phyloP scores from a whole-genome alignment of 2,329 filamentous ascomycete species.

The Fusarium heterosporum region DNA sequence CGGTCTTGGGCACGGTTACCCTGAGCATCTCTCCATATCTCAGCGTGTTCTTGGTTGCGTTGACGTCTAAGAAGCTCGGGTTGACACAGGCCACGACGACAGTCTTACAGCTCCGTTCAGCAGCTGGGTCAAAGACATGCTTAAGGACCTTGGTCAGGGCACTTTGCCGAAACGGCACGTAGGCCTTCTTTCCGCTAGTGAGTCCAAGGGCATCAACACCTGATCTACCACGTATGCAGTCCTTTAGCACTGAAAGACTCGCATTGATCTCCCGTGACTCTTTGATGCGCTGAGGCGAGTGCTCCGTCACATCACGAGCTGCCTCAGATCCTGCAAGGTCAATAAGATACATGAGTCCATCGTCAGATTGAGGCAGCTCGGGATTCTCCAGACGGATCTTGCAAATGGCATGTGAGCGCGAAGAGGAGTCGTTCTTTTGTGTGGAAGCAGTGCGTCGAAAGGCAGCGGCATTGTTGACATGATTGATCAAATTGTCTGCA shows the following conservation, averaged over 20 bases:
- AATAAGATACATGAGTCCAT: slow-evolving; percentile 60
- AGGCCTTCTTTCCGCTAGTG: slow-evolving; percentile 48
- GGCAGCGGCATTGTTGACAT: slow-evolving; percentile 53
- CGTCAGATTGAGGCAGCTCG: slow-evolving; percentile 45
- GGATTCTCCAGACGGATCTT: slow-evolving; percentile 58
- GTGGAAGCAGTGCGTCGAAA: slow-evolving; percentile 59
- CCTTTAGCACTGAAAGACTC: slow-evolving; percentile 63
- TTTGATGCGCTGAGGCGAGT: slow-evolving; percentile 58
- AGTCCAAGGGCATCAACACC: slow-evolving; percentile 48
- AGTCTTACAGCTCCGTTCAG: slow-evolving; percentile 55
- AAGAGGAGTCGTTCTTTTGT: slow-evolving; percentile 60
- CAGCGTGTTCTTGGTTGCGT: slow-evolving; percentile 61
- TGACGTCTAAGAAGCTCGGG: slow-evolving; percentile 58
- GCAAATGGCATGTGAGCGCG: slow-evolving; percentile 62
- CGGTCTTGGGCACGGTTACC: slow-evolving; percentile 51
- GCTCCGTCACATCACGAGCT: slow-evolving; percentile 56
- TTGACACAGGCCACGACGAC: slow-evolving; percentile 62
- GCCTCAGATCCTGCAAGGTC: slow-evolving; percentile 63
- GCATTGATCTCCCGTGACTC: slow-evolving; percentile 62
- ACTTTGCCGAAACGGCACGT: slow-evolving; percentile 61
- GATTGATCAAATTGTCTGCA: slow-evolving; percentile 46
- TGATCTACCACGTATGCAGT: slow-evolving; percentile 62
- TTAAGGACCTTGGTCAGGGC: slow-evolving; percentile 62
- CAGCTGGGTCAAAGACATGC: slow-evolving; percentile 60
- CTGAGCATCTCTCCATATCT: slow-evolving; percentile 62